phyloP scores from a whole-genome alignment of 1,284 basidiomycete species.

The Spongispora temasekensis region DNA sequence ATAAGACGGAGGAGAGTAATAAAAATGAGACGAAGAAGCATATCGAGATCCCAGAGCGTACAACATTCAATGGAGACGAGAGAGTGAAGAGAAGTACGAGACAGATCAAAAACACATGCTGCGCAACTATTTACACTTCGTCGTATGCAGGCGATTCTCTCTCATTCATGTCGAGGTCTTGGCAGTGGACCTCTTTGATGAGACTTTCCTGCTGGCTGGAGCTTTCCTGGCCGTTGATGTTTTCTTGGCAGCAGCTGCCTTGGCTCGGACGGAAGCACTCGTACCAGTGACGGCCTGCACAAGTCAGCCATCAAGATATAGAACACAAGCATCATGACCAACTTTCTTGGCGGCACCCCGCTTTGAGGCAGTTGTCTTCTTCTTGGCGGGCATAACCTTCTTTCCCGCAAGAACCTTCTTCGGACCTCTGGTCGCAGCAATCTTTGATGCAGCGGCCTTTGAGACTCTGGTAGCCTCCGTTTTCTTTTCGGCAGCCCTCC shows the following conservation, averaged over 20 bases:
- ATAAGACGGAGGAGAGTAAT: slow-evolving; percentile 33
- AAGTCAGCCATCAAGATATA: not conserved
- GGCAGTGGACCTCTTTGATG: slow-evolving; percentile 26
- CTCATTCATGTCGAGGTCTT: slow-evolving; percentile 20
- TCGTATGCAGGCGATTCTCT: no score
- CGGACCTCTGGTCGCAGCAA: slow-evolving; percentile 20
- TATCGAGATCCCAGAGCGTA: slow-evolving; percentile 34
- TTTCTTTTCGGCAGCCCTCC: slow-evolving; percentile 26
- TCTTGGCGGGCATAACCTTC: slow-evolving; percentile 51
- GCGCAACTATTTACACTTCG: not conserved
- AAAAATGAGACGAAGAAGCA: slow-evolving; percentile 24
- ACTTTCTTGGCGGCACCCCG: slow-evolving; percentile 61
- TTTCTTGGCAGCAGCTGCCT: slow-evolving; percentile 38
- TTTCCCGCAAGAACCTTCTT: slow-evolving; percentile 39
- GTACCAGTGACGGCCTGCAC: slow-evolving; percentile 51
- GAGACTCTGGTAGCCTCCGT: slow-evolving; percentile 21
- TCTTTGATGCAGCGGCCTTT: slow-evolving; percentile 25
- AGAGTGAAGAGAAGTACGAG: slow-evolving; percentile 9
- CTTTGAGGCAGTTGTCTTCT: slow-evolving; percentile 46
- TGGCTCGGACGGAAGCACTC: slow-evolving; percentile 37
- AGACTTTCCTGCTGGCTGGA: slow-evolving; percentile 31
- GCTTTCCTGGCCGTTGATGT: slow-evolving; percentile 39
- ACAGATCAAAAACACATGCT: not conserved
- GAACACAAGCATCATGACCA: not conserved
- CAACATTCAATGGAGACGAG: slow-evolving; percentile 24